These are phyloP conservation scores for Akanthomyces muscarius DNA, from an alignment of 2,329 filamentous ascomycete genomes.

Conservation along the genomic window DNA sequence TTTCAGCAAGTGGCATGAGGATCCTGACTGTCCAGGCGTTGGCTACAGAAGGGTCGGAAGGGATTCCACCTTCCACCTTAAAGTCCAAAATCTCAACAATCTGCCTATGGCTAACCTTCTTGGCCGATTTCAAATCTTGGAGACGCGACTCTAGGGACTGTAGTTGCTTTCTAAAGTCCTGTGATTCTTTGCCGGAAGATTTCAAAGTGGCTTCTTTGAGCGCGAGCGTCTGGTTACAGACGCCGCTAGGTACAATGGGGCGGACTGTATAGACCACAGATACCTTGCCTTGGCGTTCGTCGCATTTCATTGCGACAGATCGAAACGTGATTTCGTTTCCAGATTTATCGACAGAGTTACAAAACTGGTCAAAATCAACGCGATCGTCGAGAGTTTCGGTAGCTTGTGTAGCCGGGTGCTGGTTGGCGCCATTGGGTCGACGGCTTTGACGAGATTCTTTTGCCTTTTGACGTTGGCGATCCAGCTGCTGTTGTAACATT, in stretches of 20 bases:
- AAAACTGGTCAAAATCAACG: slow-evolving; percentile 64
- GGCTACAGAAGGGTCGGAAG: slow-evolving; percentile 34
- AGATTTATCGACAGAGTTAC: slow-evolving; percentile 58
- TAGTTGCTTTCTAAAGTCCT: slow-evolving; percentile 70
- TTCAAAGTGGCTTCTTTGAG: slow-evolving; percentile 67
- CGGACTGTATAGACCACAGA: slow-evolving; percentile 70
- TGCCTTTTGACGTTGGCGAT: slow-evolving; percentile 60
- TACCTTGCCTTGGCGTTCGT: slow-evolving; percentile 61
- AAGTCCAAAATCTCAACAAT: slow-evolving; percentile 78
- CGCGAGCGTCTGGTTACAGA: slow-evolving; percentile 60
- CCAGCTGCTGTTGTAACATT: slow-evolving; percentile 69
- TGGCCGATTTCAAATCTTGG: slow-evolving; percentile 69
- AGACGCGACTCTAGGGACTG: slow-evolving; percentile 73
- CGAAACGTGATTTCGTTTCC: slow-evolving; percentile 65
- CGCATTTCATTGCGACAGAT: slow-evolving; percentile 64
- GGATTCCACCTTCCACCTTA: slow-evolving; percentile 60
- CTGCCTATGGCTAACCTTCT: slow-evolving; percentile 70
- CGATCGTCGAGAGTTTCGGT: slow-evolving; percentile 28
- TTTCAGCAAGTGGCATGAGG: slow-evolving; percentile 72
- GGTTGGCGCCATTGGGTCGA: slow-evolving; percentile 36
- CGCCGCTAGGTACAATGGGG: slow-evolving; percentile 55
- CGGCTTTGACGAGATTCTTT: slow-evolving; percentile 63
- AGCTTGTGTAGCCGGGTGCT: slow-evolving; percentile 27
- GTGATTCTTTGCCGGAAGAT: slow-evolving; percentile 52
- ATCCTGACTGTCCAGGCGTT: slow-evolving; percentile 68